Percentiles rank a stretch among this genome's conserved stretches.
Conservation (phyloP, 192 early-diverging fungal species). For the Mortierella antarctica region DNA sequence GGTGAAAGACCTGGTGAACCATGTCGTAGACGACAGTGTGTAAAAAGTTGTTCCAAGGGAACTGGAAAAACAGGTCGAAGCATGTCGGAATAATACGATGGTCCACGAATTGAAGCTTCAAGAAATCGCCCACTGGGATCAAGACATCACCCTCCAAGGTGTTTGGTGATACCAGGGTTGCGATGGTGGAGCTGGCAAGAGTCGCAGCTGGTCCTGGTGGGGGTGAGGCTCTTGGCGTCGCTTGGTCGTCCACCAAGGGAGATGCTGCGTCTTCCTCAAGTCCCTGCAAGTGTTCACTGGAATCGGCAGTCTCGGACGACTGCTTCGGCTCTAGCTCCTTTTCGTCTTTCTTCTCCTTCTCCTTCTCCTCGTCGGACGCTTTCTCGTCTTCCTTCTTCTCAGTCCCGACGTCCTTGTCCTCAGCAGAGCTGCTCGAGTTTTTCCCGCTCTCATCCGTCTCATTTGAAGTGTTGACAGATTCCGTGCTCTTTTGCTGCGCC, state of each 20-base stretch:
- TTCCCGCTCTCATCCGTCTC: too few relatives aligned
- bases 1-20: constrained; percentile 97
- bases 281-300: background rate
- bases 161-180: constrained; percentile 12
- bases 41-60: constrained; percentile 98
- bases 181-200: constrained; percentile 3
- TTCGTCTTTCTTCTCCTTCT: background rate
- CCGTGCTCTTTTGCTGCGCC: background rate
- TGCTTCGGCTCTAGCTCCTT: background rate
- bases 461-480: background rate
- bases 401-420: background rate
- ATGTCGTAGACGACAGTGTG: constrained; percentile 99
- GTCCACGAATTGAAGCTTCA: constrained; percentile 76
- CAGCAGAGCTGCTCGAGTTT: too few relatives aligned
- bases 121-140: constrained; percentile 77
- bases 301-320: background rate
- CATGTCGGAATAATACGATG: constrained; percentile 72
- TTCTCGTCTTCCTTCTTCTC: background rate
- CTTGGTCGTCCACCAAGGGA: constrained; percentile 21
- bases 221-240: constrained; percentile 30
- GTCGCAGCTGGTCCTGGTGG: constrained; percentile 20
- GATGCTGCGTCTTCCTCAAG: constrained; percentile 11
- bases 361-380: background rate
- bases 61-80: constrained; percentile 90
- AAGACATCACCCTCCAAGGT: constrained; percentile 25